phyloP scores from a whole-genome alignment of 768 basidiomycete species.

The Mycena capillaripes region DNA sequence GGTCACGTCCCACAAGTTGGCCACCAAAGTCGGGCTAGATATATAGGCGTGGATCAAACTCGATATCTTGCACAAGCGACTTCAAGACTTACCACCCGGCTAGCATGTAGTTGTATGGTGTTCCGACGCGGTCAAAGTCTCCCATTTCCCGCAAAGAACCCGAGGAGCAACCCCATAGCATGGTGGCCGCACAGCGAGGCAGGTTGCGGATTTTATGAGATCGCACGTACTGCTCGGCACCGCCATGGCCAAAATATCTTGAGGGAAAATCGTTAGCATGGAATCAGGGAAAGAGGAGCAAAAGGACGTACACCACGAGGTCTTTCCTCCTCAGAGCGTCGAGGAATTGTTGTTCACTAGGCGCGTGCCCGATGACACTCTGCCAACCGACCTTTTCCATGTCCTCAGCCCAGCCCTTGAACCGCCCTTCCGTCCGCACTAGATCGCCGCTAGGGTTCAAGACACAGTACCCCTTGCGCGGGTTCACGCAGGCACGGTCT shows the following conservation, averaged over 20 bases:
- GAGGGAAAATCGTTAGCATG: conserved; percentile 21
- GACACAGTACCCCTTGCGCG: conserved; percentile 82
- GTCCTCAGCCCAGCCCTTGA: conserved; percentile 80
- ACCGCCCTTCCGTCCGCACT: conserved; percentile 83
- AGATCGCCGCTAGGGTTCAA: conserved; percentile 96
- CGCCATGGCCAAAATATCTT: conserved; percentile 98
- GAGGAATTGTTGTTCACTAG: conserved; percentile 88
- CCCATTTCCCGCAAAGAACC: conserved; percentile 91
- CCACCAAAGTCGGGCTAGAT: conserved; percentile 88
- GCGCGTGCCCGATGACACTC: conserved; percentile 80
- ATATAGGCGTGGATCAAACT: conserved; percentile 1
- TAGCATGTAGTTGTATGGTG: conserved; percentile 96
- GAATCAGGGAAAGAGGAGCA: background rate
- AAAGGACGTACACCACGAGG: conserved; percentile 86
- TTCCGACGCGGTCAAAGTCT: conserved; percentile 93
- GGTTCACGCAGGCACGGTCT: conserved; percentile 72
- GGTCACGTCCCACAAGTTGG: conserved; percentile 98
- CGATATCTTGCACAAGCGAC: background rate
- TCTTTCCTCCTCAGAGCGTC: conserved; percentile 81
- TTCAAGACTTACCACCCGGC: conserved; percentile 87
- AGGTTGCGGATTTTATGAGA: conserved; percentile 89
- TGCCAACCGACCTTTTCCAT: conserved; percentile 88
- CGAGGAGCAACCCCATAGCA: conserved; percentile 99
- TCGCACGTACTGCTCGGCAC: conserved; percentile 93
- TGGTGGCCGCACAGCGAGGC: conserved; percentile 89